These are phyloP conservation scores for Pyricularia grisea DNA, from an alignment of 2,329 filamentous ascomycete genomes.

Conservation along the genomic window DNA sequence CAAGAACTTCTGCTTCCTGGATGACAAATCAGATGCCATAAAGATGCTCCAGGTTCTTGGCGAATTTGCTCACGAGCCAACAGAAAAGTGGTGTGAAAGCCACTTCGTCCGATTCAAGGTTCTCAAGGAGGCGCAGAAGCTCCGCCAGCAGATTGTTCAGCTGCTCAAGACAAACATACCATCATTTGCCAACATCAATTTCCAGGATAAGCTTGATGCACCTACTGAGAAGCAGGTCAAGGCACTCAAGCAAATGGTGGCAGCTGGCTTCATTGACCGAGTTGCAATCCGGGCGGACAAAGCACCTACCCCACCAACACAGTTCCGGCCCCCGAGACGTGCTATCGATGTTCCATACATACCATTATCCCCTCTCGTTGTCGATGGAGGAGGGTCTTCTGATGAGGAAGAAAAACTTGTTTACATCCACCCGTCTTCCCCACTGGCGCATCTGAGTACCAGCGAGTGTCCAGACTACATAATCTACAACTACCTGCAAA, in stretches of 20 bases:
- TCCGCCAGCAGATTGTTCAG: conserved; percentile 73
- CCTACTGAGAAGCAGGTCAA: conserved; percentile 61
- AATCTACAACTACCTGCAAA: conserved; percentile 79
- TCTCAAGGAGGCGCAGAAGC: conserved; percentile 75
- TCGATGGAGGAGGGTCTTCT: conserved; percentile 23
- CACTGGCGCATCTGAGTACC: conserved; percentile 59
- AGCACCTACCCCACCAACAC: conserved; percentile 62
- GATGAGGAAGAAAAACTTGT: conserved; percentile 55
- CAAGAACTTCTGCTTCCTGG: conserved; percentile 68
- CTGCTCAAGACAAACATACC: conserved; percentile 70
- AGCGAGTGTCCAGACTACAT: conserved; percentile 80
- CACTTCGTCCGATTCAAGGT: conserved; percentile 85
- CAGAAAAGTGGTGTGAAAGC: conserved; percentile 65
- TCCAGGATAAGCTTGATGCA: conserved; percentile 45
- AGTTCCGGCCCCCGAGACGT: conserved; percentile 62
- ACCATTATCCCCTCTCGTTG: conserved; percentile 64
- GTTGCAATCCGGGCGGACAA: conserved; percentile 86
- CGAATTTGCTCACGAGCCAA: conserved; percentile 68
- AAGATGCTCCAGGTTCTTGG: conserved; percentile 85
- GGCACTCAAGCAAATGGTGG: conserved; percentile 82
- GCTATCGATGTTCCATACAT: conserved; percentile 89
- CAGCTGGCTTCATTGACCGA: conserved; percentile 88
- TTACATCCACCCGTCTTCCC: conserved; percentile 79
- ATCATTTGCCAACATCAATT: conserved; percentile 47
- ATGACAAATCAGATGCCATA: conserved; percentile 77